Evolutionary conservation across 306 rosid species (phyloP), one percentile per base, ranked within the genome.

Genomic region (Trifolium dubium): DNA sequence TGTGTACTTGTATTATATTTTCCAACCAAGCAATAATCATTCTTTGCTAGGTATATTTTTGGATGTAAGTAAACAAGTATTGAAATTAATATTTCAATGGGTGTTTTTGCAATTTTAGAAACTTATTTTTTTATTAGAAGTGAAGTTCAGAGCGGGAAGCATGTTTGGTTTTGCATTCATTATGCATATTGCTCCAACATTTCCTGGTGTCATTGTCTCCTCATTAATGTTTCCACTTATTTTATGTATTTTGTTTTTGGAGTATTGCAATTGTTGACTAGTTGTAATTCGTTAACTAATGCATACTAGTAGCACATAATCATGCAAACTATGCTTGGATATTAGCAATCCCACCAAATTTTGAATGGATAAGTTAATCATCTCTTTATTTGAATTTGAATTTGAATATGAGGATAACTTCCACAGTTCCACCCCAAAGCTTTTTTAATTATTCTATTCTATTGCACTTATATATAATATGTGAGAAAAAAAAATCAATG

Each of bases 141-240:
- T 6, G 50, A 31, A 67, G 75, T 71, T 63, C 53, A 39, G 62
- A 71, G 54, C 47, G n/a, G 85, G 82, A 77, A 68, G 84, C 75
- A 75, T 80, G 82, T 78, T 75, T 88, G 82, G 79, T 62, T 62
- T 78, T 76, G 88, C 88, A 82, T 84, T 86, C 68, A 84, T 75
- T 23, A 15, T 75, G 77, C 77, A 78, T 61, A 80, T 66, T 75
- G 77, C 69, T 67, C 39, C 13, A 62, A 69, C 61, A 80, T 84
- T 61, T 71, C 51, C 72, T n/a, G 49, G 60, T 86, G 83, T 63
- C 82, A 46, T 32, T 72, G 86, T 76, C 82, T 70, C 86, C 85
- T 59, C 59, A 78, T 82, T 50, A 79, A 76, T 78, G 78, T 40
- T 35, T 55, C 67, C 43, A 62, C 69, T 35, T 65, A 23, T 41